A percentile compares a stretch with the other conserved stretches of the same genome.
Conservation (phyloP, 2,329 filamentous ascomycete species). For the Botrytis deweyae region DNA sequence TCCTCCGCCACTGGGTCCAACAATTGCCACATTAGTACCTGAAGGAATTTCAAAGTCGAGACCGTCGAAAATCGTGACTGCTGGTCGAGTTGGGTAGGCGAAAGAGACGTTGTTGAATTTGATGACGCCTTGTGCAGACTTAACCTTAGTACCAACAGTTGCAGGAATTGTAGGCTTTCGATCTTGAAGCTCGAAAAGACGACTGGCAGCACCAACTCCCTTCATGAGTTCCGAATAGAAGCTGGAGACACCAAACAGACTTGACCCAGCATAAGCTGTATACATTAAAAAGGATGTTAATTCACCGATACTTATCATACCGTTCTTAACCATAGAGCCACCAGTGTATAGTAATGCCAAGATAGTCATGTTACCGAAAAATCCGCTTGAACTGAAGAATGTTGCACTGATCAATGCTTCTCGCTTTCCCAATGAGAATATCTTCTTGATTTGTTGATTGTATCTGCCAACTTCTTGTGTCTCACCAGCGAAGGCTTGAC, state of each 20-base stretch:
- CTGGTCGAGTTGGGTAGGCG: constrained; percentile 89
- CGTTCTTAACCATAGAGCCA: constrained; percentile 83
- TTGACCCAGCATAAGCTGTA: constrained; percentile 80
- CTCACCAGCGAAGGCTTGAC: constrained; percentile 93
- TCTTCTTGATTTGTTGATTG: constrained; percentile 86
- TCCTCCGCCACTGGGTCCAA: constrained; percentile 91
- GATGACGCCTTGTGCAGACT: constrained; percentile 83
- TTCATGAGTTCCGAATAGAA: constrained; percentile 99
- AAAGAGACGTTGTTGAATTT: constrained; percentile 84
- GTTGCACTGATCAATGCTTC: constrained; percentile 87
- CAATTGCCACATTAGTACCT: constrained; percentile 92
- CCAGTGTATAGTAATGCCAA: constrained; percentile 86
- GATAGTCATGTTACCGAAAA: constrained; percentile 96
- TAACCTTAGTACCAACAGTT: constrained; percentile 76
- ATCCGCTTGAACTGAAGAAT: constrained; percentile 84
- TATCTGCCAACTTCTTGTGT: constrained; percentile 87
- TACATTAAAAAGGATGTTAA: constrained; percentile 98
- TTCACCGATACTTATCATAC: constrained; percentile 85
- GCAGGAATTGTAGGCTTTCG: constrained; percentile 82
- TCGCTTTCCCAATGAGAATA: constrained; percentile 82
- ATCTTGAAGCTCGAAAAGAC: constrained; percentile 94
- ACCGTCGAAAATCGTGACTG: constrained; percentile 85
- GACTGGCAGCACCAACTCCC: constrained; percentile 92
- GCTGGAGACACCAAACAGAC: constrained; percentile 87
- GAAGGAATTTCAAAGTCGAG: constrained; percentile 89